A percentile compares a stretch with the other conserved stretches of the same genome.
These are phyloP conservation scores for Nevesoporus exiguus DNA, from an alignment of 768 basidiomycete genomes.

Conservation along the genomic window DNA sequence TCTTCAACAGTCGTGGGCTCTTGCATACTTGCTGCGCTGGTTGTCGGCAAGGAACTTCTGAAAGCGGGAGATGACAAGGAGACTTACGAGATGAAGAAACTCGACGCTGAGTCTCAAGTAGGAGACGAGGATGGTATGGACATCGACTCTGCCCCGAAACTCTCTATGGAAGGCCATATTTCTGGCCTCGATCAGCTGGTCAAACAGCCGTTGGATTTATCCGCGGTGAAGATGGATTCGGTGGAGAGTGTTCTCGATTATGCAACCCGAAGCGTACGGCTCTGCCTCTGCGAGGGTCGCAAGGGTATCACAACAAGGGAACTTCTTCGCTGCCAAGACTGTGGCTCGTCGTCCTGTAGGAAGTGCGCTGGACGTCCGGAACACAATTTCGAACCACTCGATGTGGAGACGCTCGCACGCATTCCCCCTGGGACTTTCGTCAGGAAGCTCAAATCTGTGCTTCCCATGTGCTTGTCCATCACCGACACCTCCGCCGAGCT, in stretches of 20 bases:
- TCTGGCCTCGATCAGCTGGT: slow-evolving; percentile 69
- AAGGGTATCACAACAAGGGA: slow-evolving; percentile 65
- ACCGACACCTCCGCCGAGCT: slow-evolving; percentile 45
- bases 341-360: slow-evolving; percentile 74
- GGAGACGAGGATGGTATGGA: slow-evolving; percentile 45
- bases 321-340: slow-evolving; percentile 70
- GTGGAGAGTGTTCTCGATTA: slow-evolving; percentile 55
- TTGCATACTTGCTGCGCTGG: slow-evolving; percentile 79
- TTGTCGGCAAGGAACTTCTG: slow-evolving; percentile 62
- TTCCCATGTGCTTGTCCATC: slow-evolving; percentile 84
- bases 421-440: slow-evolving; percentile 70
- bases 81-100: slow-evolving; percentile 66
- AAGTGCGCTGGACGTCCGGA: slow-evolving; percentile 90
- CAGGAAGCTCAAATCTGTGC: slow-evolving; percentile 68
- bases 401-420: slow-evolving; percentile 52
- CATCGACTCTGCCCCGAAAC: slow-evolving; percentile 37
- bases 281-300: slow-evolving; percentile 91
- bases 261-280: slow-evolving; percentile 69
- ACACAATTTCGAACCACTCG: slow-evolving; percentile 65
- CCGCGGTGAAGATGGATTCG: slow-evolving; percentile 44
- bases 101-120: slow-evolving; percentile 27
- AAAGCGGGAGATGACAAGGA: slow-evolving; percentile 60
- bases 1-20: slow-evolving; percentile 94
- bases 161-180: slow-evolving; percentile 48
- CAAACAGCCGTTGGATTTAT: slow-evolving; percentile 65